Evolutionary conservation across 2,329 filamentous ascomycete genomes (phyloP), one percentile per base, ranked within the genome.

Genomic region (Monascus ruber): DNA sequence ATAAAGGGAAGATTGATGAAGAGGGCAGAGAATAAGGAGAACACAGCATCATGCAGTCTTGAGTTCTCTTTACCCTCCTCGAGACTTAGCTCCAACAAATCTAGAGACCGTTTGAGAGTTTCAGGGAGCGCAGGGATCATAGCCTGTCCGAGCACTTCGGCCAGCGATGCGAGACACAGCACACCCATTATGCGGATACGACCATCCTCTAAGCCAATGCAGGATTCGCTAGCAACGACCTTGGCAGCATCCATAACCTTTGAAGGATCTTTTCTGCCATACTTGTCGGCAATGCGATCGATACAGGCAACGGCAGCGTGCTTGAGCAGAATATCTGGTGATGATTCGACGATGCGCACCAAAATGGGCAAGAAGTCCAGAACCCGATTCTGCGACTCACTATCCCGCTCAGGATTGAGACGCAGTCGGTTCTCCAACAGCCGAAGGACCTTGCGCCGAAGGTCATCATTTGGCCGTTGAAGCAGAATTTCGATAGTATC

Each of bases 261-360:
- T 48, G 83, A 77, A 1, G 83, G 72, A 53, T 94, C 85, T 59
- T 88, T 93, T 69, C 91, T 93, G 49, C 91, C 93, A 58, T 94
- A 96, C 59, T 89, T 89, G 63, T 95, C 88, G 2, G 85, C 77
- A 46, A 98, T 93, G 60, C 85, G 85, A 64, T 95, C 88, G 34
- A 96, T 81, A 51, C 89, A 96, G 29, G 80, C 79, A 45, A 98
- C 80, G 1, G 88, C 85, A 7, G 85, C 86, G 52, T 87, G 81
- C 63, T 89, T 87, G 59, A 91, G 81, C 26, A 78, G 72, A 38
- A 82, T 74, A 48, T 91, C 80, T 27, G 74, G 68, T 5, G 83
- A 82, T 36, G 82, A 75, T 40, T 81, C 71, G 42, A 98, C 77
- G 34, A 93, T 83, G 17, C 74, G 72, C 11, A 84, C 85, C 44